Evolutionary conservation across 306 rosid species (phyloP), one percentile per base, ranked within the genome.

Genomic region (Mimosa bimucronata): DNA sequence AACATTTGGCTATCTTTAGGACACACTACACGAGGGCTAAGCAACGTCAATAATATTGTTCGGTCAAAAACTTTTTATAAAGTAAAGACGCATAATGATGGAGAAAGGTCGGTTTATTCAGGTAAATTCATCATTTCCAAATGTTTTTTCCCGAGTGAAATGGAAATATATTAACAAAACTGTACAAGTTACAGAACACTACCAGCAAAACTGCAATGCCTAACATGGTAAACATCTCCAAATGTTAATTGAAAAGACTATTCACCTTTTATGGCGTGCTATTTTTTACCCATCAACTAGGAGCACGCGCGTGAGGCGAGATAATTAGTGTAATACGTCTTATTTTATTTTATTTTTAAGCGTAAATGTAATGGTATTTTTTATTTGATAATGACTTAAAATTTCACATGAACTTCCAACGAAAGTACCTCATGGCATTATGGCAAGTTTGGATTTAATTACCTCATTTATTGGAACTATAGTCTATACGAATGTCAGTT

Each of bases 61-160:
- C 62, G 79, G 66, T 81, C 61, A 79, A 68, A 31, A 74, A 42
- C 41, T 57, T 41, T 72, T n/a, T 67, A 50, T 60, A 74, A 80
- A 46, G 53, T 2, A 18, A 57, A 75, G 6, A 76, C 21, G 19
- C 29, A 14, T 7, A 25, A 67, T 70, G 38, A 66, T 68, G 41
- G 62, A 69, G 40, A 61, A 81, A 72, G 73, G 73, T 18, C 30
- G 70, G 71, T 78, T 41, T 38, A 55, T 73, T 80, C 74, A 77
- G 82, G 82, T 77, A 58, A 81, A 67, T 45, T 46, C 34, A 44
- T 13, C 40, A 21, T 40, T 68, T 12, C 42, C 57, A 26, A 42
- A 26, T 25, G 1, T 28, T 55, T n/a, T n/a, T n/a, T n/a, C n/a
- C n/a, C n/a, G n/a, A n/a, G n/a, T n/a, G n/a, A n/a, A n/a, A n/a